phyloP scores from a whole-genome alignment of 495 filamentous ascomycete genomes.

The Aspergillus indologenus region DNA sequence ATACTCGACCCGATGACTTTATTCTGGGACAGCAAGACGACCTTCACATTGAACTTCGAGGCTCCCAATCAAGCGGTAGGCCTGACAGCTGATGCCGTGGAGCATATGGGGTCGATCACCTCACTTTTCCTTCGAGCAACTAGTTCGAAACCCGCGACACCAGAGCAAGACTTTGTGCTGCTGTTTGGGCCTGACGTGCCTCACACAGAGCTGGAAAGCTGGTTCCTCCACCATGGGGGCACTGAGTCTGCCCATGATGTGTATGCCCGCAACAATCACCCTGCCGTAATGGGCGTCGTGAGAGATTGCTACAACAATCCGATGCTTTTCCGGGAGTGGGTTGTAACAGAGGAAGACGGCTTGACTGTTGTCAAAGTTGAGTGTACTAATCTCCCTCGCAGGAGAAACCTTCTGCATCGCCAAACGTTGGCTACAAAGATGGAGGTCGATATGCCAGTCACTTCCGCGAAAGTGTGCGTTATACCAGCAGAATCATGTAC shows the following conservation, averaged over 20 bases:
- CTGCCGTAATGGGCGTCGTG: constrained; percentile 27
- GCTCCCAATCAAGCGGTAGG: constrained; percentile 18
- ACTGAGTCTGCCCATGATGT: constrained; percentile 23
- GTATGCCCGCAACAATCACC: constrained; percentile 13
- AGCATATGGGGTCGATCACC: constrained; percentile 40
- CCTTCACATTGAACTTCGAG: constrained; percentile 38
- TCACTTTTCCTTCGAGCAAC: constrained; percentile 51
- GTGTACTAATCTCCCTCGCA: constrained; percentile 27
- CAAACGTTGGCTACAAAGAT: constrained; percentile 12
- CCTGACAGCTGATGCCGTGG: constrained; percentile 10
- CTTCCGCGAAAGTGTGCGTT: constrained; percentile 19
- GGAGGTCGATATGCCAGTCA: constrained; percentile 14
- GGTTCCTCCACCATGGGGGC: constrained; percentile 26
- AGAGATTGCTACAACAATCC: constrained; percentile 33
- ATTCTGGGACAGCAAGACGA: constrained; percentile 47
- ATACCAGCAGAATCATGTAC: constrained; percentile 27
- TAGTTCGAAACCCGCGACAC: constrained; percentile 31
- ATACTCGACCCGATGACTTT: constrained; percentile 42
- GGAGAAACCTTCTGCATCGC: constrained; percentile 33
- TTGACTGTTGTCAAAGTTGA: constrained; percentile 24
- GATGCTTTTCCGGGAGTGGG: constrained; percentile 31
- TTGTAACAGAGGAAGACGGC: constrained; percentile 2
- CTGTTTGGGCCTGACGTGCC: constrained; percentile 34
- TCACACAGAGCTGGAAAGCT: constrained; percentile 18
- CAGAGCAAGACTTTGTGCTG: constrained; percentile 40